Evolutionary conservation across 768 basidiomycete genomes (phyloP).

Genomic region (Lentinula aciculospora): DNA sequence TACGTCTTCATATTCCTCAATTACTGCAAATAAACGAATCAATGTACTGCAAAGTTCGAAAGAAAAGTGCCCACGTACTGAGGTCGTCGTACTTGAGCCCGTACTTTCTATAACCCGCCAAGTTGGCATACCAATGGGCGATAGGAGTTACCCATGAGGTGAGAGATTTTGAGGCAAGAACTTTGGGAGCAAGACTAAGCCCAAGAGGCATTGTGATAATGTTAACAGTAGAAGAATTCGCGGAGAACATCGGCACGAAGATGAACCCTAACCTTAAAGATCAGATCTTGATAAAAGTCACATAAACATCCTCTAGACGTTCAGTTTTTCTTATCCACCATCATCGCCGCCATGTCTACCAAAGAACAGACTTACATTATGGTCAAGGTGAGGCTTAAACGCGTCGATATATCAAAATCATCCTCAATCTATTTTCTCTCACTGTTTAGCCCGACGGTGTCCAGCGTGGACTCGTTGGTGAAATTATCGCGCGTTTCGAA

Average conservation of each 20-base stretch:
- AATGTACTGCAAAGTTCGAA: constrained; percentile 8
- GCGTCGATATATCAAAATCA: neutral
- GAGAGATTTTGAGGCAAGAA: constrained; percentile 66
- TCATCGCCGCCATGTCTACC: constrained; percentile 52
- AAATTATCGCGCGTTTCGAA: constrained; percentile 96
- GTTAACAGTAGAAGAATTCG: neutral
- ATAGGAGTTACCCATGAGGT: constrained; percentile 68
- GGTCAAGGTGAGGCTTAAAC: constrained; percentile 71
- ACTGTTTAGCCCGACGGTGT: constrained; percentile 89
- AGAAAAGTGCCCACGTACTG: constrained; percentile 42
- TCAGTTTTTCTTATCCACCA: constrained; percentile 19
- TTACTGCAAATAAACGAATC: constrained; percentile 34
- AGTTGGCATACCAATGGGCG: constrained; percentile 76
- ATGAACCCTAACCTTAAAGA: constrained; percentile 20
- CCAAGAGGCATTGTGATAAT: constrained; percentile 32
- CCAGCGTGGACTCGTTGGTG: constrained; percentile 91
- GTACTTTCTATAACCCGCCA: constrained; percentile 78
- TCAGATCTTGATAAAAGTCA: constrained; percentile 25
- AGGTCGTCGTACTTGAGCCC: constrained; percentile 96
- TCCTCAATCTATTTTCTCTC: neutral
- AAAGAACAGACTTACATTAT: constrained; percentile 97
- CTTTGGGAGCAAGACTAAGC: constrained; percentile 71
- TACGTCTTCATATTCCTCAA: constrained; percentile 73
- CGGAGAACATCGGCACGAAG: constrained; percentile 8
- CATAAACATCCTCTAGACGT: neutral